Percentiles rank a stretch among this genome's conserved stretches.
These are phyloP conservation scores for Colletotrichum limetticola DNA, from an alignment of 2,329 filamentous ascomycete genomes.

Conservation along the genomic window DNA sequence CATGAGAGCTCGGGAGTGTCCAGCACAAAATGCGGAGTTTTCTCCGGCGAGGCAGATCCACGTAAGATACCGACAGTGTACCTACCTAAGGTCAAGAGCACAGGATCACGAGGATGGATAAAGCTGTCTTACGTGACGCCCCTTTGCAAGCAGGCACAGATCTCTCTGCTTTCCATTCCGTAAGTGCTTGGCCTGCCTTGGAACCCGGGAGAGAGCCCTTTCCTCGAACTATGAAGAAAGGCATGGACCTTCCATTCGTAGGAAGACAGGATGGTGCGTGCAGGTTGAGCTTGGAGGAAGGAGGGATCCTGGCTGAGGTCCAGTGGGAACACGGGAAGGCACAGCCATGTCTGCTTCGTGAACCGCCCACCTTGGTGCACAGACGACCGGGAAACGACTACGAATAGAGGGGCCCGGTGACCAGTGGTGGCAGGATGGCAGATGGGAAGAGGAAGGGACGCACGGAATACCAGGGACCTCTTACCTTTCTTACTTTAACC, in stretches of 20 bases:
- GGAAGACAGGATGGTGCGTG: no score
- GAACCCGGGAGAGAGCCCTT: no score
- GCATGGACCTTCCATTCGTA: no score
- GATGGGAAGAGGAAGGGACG: conserved; percentile 11
- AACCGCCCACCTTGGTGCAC: conserved; percentile 15
- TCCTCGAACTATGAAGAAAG: no score
- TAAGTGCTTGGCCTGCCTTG: no score
- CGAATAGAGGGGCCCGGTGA: no score
- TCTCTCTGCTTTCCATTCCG: no score
- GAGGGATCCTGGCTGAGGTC: not conserved
- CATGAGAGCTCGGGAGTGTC: conserved; percentile 22
- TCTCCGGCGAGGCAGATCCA: conserved; percentile 10
- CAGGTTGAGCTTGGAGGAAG: not conserved
- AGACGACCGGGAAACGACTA: no score
- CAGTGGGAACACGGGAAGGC: not conserved
- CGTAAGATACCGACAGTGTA: no score
- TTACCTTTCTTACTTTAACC: not conserved
- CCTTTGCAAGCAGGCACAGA: no score
- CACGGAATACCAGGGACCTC: not conserved
- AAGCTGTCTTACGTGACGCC: not conserved
- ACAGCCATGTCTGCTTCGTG: conserved; percentile 10
- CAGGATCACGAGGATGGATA: not conserved
- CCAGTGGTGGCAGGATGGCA: not conserved
- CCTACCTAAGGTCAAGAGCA: not conserved
- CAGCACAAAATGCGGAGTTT: conserved; percentile 23